A percentile compares a stretch with the other conserved stretches of the same genome.
phyloP scores from a whole-genome alignment of 2,329 filamentous ascomycete species.

The Arthroderma uncinatum region DNA sequence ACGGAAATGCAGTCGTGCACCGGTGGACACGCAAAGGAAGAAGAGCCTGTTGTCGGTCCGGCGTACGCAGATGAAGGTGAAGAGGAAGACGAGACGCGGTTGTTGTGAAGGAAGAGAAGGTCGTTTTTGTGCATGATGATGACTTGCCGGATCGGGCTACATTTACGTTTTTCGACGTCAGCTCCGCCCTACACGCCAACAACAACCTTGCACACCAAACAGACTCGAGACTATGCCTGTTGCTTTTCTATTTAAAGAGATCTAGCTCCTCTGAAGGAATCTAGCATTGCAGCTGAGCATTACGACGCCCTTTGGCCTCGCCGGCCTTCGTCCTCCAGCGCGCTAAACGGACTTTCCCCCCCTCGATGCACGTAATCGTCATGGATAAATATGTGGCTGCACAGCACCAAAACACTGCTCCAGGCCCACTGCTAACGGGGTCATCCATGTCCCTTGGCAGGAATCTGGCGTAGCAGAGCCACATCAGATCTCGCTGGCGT shows the following conservation, averaged over 20 bases:
- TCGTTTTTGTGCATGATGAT: background rate
- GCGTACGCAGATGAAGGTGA: background rate
- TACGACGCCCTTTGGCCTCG: background rate
- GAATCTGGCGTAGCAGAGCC: background rate
- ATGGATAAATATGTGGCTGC: background rate
- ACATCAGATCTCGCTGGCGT: background rate
- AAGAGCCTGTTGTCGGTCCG: too few relatives aligned
- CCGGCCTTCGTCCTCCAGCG: background rate
- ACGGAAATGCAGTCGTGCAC: too few relatives aligned
- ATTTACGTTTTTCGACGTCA: background rate
- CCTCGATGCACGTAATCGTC: background rate
- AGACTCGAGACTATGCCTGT: background rate
- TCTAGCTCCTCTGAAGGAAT: background rate
- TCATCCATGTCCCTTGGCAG: slow-evolving; percentile 1
- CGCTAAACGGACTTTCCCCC: background rate
- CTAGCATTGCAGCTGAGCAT: background rate
- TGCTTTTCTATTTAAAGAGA: background rate
- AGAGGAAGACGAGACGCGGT: background rate
- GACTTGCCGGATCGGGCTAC: background rate
- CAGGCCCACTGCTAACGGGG: background rate
- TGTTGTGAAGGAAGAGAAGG: background rate
- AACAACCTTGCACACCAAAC: background rate
- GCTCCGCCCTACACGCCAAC: background rate
- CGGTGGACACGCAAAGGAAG: too few relatives aligned
- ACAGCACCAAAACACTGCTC: background rate